phyloP scores from a whole-genome alignment of 495 filamentous ascomycete species.

The Niebla homalea region DNA sequence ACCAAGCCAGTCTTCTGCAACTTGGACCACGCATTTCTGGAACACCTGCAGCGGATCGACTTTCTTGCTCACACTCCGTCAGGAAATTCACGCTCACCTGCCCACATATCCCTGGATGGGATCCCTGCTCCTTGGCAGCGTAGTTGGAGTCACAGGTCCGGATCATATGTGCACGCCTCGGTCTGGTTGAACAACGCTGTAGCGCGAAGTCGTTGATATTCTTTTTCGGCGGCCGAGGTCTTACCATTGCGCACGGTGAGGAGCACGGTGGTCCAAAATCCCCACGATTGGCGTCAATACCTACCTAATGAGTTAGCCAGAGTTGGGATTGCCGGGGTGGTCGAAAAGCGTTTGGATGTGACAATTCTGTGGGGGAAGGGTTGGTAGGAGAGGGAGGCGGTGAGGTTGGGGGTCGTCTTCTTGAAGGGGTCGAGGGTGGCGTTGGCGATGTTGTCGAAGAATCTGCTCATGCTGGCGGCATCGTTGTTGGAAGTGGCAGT shows the following conservation, averaged over 20 bases:
- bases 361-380: slow-evolving; percentile 14
- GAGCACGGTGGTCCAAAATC: slow-evolving; percentile 23
- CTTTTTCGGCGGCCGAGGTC: slow-evolving; percentile 23
- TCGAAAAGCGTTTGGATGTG: not conserved
- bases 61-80: slow-evolving; percentile 18
- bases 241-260: slow-evolving; percentile 25
- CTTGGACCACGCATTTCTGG: slow-evolving; percentile 17
- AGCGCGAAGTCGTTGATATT: slow-evolving; percentile 1
- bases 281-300: slow-evolving; percentile 14
- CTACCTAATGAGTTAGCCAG: slow-evolving; percentile 23
- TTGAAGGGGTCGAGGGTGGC: slow-evolving; percentile 3
- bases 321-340: not conserved
- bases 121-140: slow-evolving; percentile 26
- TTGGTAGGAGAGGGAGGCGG: slow-evolving; percentile 18
- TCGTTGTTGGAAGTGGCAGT: slow-evolving; percentile 9
- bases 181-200: not conserved
- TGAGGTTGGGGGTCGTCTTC: slow-evolving; percentile 1
- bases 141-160: slow-evolving; percentile 23
- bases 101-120: slow-evolving; percentile 29
- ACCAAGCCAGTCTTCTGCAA: slow-evolving; percentile 2
- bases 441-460: slow-evolving; percentile 13
- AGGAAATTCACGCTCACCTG: slow-evolving; percentile 22
- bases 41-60: slow-evolving; percentile 28
- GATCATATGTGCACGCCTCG: slow-evolving; percentile 12
- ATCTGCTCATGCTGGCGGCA: slow-evolving; percentile 8